phyloP scores from a whole-genome alignment of 1,284 basidiomycete genomes.

The Coriolopsis trogii region DNA sequence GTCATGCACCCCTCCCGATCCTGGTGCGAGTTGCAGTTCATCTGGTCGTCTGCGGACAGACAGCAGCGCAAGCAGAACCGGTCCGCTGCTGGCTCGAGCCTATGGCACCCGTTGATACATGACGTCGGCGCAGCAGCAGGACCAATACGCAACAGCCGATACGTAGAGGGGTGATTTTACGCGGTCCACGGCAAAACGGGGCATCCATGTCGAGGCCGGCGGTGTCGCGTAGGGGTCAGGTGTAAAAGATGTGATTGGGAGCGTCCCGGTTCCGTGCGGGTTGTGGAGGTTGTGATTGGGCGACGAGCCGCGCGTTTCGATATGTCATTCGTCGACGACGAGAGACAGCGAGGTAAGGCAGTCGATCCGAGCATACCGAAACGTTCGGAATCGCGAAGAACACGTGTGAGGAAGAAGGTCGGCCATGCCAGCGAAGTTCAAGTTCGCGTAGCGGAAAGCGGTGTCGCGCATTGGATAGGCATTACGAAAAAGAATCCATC shows the following conservation, averaged over 20 bases:
- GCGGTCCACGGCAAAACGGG: not conserved
- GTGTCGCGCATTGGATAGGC: conserved; percentile 2
- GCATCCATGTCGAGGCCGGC: not conserved
- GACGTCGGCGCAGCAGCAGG: not conserved
- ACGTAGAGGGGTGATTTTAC: not conserved
- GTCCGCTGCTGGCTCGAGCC: conserved; percentile 47
- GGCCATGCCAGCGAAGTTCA: too few species aligned
- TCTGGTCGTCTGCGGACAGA: conserved; percentile 42
- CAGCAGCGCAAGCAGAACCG: conserved; percentile 57
- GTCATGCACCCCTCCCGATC: conserved; percentile 46
- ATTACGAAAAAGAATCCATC: conserved; percentile 14
- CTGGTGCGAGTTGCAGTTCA: conserved; percentile 54
- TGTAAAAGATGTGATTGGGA: not conserved
- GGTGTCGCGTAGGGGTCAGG: not conserved
- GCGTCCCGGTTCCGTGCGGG: not conserved
- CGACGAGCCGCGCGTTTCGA: not conserved
- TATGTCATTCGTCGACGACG: not conserved
- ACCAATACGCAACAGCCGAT: not conserved
- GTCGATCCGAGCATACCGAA: conserved; percentile 10
- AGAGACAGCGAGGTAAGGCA: conserved; percentile 4
- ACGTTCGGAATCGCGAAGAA: conserved; percentile 5
- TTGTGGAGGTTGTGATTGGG: not conserved
- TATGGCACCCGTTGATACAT: too few species aligned
- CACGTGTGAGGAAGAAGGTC: conserved; percentile 12
- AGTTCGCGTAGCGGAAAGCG: conserved; percentile 12